Evolutionary conservation across 1,139 yeast species (phyloP), one percentile per base, ranked within the genome.

Genomic region (Debaryomycetaceae sp.): DNA sequence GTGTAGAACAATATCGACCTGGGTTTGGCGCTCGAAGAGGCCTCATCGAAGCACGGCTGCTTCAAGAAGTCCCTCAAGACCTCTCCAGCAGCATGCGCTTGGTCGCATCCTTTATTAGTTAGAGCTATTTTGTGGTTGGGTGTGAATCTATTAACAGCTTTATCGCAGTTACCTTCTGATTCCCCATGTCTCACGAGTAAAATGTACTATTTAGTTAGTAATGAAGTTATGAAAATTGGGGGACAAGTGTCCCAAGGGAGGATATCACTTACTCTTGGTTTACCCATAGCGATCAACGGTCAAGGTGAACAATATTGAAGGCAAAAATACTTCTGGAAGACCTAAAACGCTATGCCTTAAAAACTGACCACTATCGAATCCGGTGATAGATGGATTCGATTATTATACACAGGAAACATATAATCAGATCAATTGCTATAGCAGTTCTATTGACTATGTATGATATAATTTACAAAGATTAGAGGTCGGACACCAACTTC

Each of bases 171-270:
- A 11, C 96, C 95, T 57, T 87, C 95, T 3, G 93, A 84, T 59
- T 90, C 97, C 33, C 97, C 97, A 61, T 90, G 97, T 54, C 97
- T 81, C 9, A 90, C 83, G 24, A 90, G 71, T 41, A 90, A 68
- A 36, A 90, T 88, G 39, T 89, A 75, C 86, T 83, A 42, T 6
- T 39, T 14, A 31, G 60, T 49, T 51, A 53, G 57, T 50, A 38
- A 36, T 5, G 6, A 11, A 27, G n/a, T 31, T 14, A 8, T 22
- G 14, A 35, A 34, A 13, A 34, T 34, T n/a, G 22, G 13, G 3
- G 5, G 9, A 34, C 8, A 34, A 7, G 7, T 17, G 36, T 8
- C 8, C 13, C 8, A 3, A 34, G 8, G 9, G 4, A n/a, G 3
- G 13, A 8, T 2, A 14, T 20, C 45, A 72, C 84, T 42, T 68